Base-by-base conservation (phyloP, 2,329 filamentous ascomycete genomes). In the Nectriaceae sp. region DNA sequence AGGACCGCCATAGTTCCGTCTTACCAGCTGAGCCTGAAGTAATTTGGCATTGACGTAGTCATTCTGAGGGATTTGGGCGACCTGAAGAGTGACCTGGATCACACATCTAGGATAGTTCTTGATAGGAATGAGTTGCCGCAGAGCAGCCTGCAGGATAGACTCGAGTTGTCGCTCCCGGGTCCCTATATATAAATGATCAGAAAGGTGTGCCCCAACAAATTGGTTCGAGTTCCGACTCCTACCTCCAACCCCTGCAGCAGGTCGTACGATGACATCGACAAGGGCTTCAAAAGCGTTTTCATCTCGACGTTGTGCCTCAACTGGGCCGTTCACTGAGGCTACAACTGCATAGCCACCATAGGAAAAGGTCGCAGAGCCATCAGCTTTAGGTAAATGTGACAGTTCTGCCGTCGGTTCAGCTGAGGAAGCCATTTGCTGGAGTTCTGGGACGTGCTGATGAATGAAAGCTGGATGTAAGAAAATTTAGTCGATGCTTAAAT, bases 231-330 rank as follows among this genome's bases (percentile, higher is more conserved):
- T 6, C 13, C 8, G 16, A 6, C 19, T 52, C 79, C 65, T 69
- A 85, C 91, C 88, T 75, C 89, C 90, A 39, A 94, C 85, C 15
- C 92, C 92, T 55, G 87, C 85, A 29, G 88, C 87, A 41, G 93
- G 93, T 67, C 94, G 84, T 56, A 99, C 83, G 66, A 93, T 85
- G 49, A 99, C 89, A 70, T 97, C 94, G 56, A 99, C 78, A 42
- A 87, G 83, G 21, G 93, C 90, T 74, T 97, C 91, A 70, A 96
- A 92, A 6, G 94, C 88, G 57, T 94, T 83, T 69, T 97, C 90
- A 66, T 99, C 93, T 62, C 90, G 84, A 62, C 92, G 83, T 60
- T 85, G 84, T 15, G 93, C 90, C 74, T 99, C 94, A 58, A 97
- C 83, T 15, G 94, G 94, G 1, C 93, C 94, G 70, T 96, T 97